phyloP scores from a whole-genome alignment of 192 early-diverging fungal species.

The Linnemannia hyalina region DNA sequence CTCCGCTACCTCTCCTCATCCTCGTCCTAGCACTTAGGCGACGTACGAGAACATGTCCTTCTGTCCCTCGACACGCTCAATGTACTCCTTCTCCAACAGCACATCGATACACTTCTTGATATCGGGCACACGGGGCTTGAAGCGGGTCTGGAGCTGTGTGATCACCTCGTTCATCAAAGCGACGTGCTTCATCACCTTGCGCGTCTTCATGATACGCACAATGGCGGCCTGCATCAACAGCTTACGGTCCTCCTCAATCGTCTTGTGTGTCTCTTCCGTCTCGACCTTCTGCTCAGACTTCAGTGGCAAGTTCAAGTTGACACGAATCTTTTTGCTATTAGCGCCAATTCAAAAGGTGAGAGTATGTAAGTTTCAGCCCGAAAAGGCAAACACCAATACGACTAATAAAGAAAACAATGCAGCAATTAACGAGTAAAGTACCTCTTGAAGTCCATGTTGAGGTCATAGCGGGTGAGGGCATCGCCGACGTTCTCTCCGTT shows the following conservation, averaged over 20 bases:
- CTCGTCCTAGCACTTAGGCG: constrained; percentile 58
- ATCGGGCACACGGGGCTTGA: constrained; percentile 88
- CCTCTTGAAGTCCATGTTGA: constrained; percentile 87
- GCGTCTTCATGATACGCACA: constrained; percentile 99
- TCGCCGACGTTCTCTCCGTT: constrained; percentile 69
- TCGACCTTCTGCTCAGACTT: constrained; percentile 94
- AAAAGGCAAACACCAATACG: background rate
- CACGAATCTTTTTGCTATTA: constrained; percentile 86
- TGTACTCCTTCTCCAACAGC: constrained; percentile 91
- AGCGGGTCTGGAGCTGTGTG: constrained; percentile 85
- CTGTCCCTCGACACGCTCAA: constrained; percentile 87
- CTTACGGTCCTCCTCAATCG: constrained; percentile 93
- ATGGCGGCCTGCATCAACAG: constrained; percentile 97
- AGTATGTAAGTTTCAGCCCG: background rate
- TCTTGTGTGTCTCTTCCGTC: constrained; percentile 91
- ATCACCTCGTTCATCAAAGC: constrained; percentile 92
- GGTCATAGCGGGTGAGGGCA: constrained; percentile 69
- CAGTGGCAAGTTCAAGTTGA: constrained; percentile 89
- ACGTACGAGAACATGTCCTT: constrained; percentile 90
- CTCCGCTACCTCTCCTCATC: background rate
- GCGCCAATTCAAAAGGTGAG: constrained; percentile 22
- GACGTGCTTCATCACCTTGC: constrained; percentile 89
- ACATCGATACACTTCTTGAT: constrained; percentile 99
- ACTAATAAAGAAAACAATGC: background rate
- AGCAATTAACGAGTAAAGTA: constrained; percentile 5